Evolutionary conservation across 805 yeast species (phyloP), one percentile per base, ranked within the genome.

Genomic region (Candida tammaniensis): DNA sequence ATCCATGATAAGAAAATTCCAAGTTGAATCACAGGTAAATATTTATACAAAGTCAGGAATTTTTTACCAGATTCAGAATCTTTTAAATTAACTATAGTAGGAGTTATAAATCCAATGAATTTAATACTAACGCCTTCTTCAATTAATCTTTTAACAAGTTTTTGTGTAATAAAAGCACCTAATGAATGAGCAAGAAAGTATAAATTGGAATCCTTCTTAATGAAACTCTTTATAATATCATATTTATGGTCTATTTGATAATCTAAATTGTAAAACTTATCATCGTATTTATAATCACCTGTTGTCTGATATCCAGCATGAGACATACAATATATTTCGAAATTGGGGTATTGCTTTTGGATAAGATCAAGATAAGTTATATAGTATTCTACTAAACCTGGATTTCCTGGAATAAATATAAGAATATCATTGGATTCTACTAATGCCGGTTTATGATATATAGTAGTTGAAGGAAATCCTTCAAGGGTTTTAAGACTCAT

Each of bases 371-470:
- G 52, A 47, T 78, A 81, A 3, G 74, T 73, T 13, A 63, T 63
- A 53, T 84, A 84, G 55, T 73, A 84, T 41, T 78, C 79, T 26
- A 78, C 67, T 17, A 84, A 55, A 0, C 91, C 93, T 0, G 93
- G 93, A 45, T 84, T 84, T 0, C 93, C 93, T 0, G 93, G 91
- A 5, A 84, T 66, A 43, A 82, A 68, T 19, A 83, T 44, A 6
- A 39, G 16, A 8, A 24, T 5, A 13, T 30, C 36, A 13, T 16
- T 8, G 67, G 72, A 9, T 12, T 18, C 23, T 10, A 30, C 29
- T 20, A 44, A 33, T 2, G 52, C 43, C 15, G 24, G 33, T 17
- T 41, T 48, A 28, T 52, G 54, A 33, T 55, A 61, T 18, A 59
- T 51, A 15, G 55, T 47, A 1, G 68, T 63, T 26, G 50, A 40